These are phyloP conservation scores for Solanum ossicruentum DNA, from an alignment of 257 asterid genomes.

Conservation along the genomic window DNA sequence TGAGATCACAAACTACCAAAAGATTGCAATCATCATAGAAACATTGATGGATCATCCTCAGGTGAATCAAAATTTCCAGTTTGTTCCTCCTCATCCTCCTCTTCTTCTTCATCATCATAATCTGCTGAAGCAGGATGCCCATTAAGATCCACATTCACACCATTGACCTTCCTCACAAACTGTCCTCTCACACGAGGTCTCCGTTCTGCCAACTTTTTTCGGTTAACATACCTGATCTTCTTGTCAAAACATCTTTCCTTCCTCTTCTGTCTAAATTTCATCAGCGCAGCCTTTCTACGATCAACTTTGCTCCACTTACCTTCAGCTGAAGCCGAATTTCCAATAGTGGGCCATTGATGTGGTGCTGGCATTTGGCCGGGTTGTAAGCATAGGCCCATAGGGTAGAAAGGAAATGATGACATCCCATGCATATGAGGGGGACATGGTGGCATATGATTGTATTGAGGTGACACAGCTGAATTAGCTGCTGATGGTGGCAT, in stretches of 20 bases:
- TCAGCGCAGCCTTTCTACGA: constrained; percentile 83
- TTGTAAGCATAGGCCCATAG: constrained; percentile 52
- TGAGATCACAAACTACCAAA: not conserved
- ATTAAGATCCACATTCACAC: constrained; percentile 63
- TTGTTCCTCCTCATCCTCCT: constrained; percentile 18
- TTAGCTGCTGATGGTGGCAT: constrained; percentile 30
- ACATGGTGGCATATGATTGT: constrained; percentile 46
- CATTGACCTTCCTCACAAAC: constrained; percentile 82
- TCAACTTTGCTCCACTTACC: constrained; percentile 35
- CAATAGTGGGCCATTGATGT: constrained; percentile 51
- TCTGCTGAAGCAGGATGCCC: constrained; percentile 68
- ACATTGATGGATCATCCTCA: constrained; percentile 2
- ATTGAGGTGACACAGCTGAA: constrained; percentile 46
- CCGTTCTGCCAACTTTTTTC: constrained; percentile 85
- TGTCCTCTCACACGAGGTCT: constrained; percentile 94
- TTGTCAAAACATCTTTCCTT: constrained; percentile 93
- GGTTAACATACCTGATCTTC: constrained; percentile 79
- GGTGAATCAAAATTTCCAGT: constrained; percentile 1
- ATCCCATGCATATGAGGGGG: constrained; percentile 51
- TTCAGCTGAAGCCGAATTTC: constrained; percentile 27
- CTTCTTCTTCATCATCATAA: constrained; percentile 38
- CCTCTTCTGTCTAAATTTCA: constrained; percentile 85
- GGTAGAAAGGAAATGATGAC: constrained; percentile 56
- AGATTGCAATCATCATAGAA: not conserved
- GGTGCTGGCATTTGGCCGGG: constrained; percentile 60